Base-by-base conservation (phyloP, 2,329 filamentous ascomycete species). In the Colletotrichum godetiae region DNA sequence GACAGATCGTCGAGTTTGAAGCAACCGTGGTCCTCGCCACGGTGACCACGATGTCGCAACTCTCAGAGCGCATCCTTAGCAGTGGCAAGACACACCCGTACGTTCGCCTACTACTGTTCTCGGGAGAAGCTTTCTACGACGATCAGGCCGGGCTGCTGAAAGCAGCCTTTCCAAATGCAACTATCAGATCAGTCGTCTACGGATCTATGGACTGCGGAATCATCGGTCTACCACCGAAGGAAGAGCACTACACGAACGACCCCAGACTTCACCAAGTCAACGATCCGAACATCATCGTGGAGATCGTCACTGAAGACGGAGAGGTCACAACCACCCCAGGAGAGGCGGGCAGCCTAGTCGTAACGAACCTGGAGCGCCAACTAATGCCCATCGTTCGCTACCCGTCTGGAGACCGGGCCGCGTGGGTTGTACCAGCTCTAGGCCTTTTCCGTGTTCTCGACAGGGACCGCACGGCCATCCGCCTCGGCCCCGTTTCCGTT, bases 361-460 rank as follows among this genome's bases (percentile, higher is more conserved):
- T 65, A 24, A 73, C 70, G 4, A 73, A 73, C 29, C n/a, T 73
- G 12, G 67, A 70, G 55, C 70, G 70, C 5, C 60, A 61, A 7
- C 70, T 73, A 8, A 70, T 73, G 70, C 70, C 70, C 60, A 66
- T 73, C 27, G 29, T 73, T 29, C 70, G 70, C 33, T 73, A 73
- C 35, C 70, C 67, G 3, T 73, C 70, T 8, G 70, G 70, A 6
- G 70, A 73, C 15, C 67, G 70, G 37, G 70, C 70, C 42, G 46
- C 56, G 15, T 73, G 70, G 70, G 70, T 73, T 24, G 70, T 66
- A 15, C 67, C 60, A 22, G 49, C 67, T 24, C 49, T 61, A 12
- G 67, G 70, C 15, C 67, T 73, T 19, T 73, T 73, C 67, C 70
- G 70, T 33, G n/a, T 73, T 1, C 70, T 73, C 8, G 70, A 57